Evolutionary conservation across 1,284 basidiomycete genomes (phyloP), one percentile per base, ranked within the genome.

Genomic region (Bondarzewia mesenterica): DNA sequence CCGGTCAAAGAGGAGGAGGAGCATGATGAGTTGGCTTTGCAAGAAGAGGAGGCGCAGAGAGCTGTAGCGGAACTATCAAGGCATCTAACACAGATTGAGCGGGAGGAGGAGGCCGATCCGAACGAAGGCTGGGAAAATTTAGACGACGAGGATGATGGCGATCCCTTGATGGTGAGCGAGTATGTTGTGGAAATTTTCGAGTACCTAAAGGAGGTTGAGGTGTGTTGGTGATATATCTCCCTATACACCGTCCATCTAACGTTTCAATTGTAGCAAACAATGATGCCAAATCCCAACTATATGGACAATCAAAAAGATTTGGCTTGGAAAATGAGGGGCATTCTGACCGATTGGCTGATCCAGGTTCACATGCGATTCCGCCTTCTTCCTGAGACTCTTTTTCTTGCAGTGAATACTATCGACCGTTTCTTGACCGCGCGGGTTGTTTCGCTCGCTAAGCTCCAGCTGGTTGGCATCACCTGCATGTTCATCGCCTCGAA

Each of bases 341-440:
- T 97, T 55, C 80, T 99, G 27, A 87, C 89, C 53, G 95, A 99
- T 73, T 98, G 95, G 96, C 77, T 99, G 51, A 86, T 99, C 56
- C 93, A 98, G 69, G 88, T 97, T 20, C 95, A 99, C 66, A 77
- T 83, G 56, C 91, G 93, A 58, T 97, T 98, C 75, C 86, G 86
- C 50, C 78, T 99, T 16, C 77, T 96, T 7, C 93, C 94, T 7
- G 95, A 99, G 70, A 98, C 95, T 0, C 82, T 99, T 44, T 98
- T 95, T 73, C 81, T 99, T 50, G 87, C 88, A 54, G 76, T 91
- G 62, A 98, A 99, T 74, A 85, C 98, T 61, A 89, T 98, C 60
- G 96, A 99, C 68, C 91, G 95, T 46, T 97, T 99, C 78, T 80
- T 98, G 22, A 93, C 92, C 2, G 74, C 82, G 1, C 88, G 93